Evolutionary conservation across 1,284 basidiomycete species (phyloP), one percentile per base, ranked within the genome.

Genomic region (Heliocybe sulcata): DNA sequence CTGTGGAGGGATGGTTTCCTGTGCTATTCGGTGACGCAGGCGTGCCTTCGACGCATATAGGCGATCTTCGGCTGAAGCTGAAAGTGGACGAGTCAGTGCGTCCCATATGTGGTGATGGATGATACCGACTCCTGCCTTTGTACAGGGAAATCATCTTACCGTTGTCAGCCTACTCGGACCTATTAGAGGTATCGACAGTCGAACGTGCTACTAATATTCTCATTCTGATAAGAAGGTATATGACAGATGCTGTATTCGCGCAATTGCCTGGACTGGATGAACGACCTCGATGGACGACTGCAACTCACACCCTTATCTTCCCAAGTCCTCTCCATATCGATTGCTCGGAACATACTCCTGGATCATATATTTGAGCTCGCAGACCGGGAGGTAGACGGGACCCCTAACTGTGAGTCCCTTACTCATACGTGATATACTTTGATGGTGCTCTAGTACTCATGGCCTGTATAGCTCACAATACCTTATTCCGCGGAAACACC

Each of bases 1-100:
- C 71, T 8, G 75, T 90, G 12, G 90, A 93, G 63, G 90, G 88
- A 9, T 92, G 88, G 88, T 92, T 85, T 68, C 86, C 89, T n/a
- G 79, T 91, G 16, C 69, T 87, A 54, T 75, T 80, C 48, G 67
- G 72, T 35, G 76, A 72, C 51, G 68, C 75, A 2, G 66, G 74
- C 35, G 71, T 75, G 23, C 74, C 73, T 31, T 77, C 82, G 59
- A 65, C 80, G 45, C 85, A 86, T 63, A 77, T 82, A 3, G 90
- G 90, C 31, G 89, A 92, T 59, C 69, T 93, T 52, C 78, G 82
- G 53, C 68, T 93, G 63, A 85, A 83, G 61, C 68, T 92, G 52
- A 74, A 77, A 57, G 81, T 92, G 9, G 81, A 88, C 55, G 91
- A 93, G 86, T 91, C 64, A 67, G 85, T 81, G 14, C 14, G 51